phyloP scores from a whole-genome alignment of 345 rosid species.

The Salix purpurea region DNA sequence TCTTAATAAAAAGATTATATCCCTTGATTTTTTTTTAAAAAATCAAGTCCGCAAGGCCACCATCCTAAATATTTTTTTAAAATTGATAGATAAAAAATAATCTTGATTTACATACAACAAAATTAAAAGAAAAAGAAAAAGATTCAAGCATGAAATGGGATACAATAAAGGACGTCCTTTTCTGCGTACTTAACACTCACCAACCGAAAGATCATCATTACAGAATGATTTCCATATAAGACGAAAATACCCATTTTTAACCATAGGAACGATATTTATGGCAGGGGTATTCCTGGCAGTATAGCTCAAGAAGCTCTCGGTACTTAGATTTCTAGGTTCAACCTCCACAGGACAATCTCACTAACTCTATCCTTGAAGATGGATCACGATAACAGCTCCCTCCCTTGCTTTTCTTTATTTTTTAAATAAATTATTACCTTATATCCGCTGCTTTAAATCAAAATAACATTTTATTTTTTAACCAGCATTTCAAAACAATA shows the following conservation, averaged over 20 bases:
- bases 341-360: constrained; percentile 17
- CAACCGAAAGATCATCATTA: background rate
- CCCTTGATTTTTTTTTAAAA: too few relatives aligned
- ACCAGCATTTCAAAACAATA: too few relatives aligned
- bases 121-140: background rate
- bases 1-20: too few relatives aligned
- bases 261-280: background rate
- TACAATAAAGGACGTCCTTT: background rate
- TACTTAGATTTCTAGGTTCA: constrained; percentile 1
- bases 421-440: too few relatives aligned
- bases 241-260: background rate
- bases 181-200: background rate
- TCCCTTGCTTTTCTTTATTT: background rate
- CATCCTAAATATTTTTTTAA: too few relatives aligned
- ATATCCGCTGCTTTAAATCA: too few relatives aligned
- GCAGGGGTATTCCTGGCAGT: background rate
- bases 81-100: too few relatives aligned
- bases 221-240: background rate
- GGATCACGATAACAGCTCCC: background rate
- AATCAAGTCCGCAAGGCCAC: too few relatives aligned
- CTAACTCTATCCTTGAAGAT: background rate
- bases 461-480: too few relatives aligned
- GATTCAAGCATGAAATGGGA: background rate
- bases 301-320: background rate
- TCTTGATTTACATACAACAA: too few relatives aligned